Evolutionary conservation across 768 basidiomycete species (phyloP).

Genomic region (Phylloporus sp.): DNA sequence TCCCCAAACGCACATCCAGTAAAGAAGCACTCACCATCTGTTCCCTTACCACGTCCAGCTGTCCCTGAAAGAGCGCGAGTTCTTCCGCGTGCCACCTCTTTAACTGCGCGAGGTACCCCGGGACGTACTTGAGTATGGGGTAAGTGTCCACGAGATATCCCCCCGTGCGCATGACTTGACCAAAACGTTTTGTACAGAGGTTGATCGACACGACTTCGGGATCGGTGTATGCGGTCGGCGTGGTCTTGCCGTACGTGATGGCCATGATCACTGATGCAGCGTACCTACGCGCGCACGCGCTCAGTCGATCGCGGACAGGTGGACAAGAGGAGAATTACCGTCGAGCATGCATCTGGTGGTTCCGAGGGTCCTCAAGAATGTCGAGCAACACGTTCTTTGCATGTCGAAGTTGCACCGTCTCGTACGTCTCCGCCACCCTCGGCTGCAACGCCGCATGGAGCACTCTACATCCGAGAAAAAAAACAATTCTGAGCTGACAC

Average conservation of each 20-base stretch:
- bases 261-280: slow-evolving; percentile 37
- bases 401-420: slow-evolving; percentile 29
- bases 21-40: slow-evolving; percentile 24
- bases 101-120: slow-evolving; percentile 43
- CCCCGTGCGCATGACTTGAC: slow-evolving; percentile 20
- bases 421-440: slow-evolving; percentile 29
- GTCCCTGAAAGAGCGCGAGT: slow-evolving; percentile 29
- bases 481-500: background rate
- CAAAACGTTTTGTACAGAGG: slow-evolving; percentile 23
- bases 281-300: slow-evolving; percentile 24
- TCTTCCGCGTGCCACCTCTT: slow-evolving; percentile 47
- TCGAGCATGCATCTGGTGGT: slow-evolving; percentile 32
- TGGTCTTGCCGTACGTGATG: slow-evolving; percentile 38
- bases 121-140: slow-evolving; percentile 22
- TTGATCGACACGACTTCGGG: slow-evolving; percentile 32
- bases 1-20: background rate
- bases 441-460: slow-evolving; percentile 34
- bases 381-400: slow-evolving; percentile 34
- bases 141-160: slow-evolving; percentile 25
- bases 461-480: slow-evolving; percentile 16
- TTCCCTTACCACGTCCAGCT: slow-evolving; percentile 26
- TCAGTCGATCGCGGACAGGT: background rate
- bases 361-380: slow-evolving; percentile 29
- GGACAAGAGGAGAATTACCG: slow-evolving; percentile 15
- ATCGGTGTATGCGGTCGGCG: slow-evolving; percentile 35